Evolutionary conservation across 768 basidiomycete genomes (phyloP).

Genomic region (Amanita polypyramis): DNA sequence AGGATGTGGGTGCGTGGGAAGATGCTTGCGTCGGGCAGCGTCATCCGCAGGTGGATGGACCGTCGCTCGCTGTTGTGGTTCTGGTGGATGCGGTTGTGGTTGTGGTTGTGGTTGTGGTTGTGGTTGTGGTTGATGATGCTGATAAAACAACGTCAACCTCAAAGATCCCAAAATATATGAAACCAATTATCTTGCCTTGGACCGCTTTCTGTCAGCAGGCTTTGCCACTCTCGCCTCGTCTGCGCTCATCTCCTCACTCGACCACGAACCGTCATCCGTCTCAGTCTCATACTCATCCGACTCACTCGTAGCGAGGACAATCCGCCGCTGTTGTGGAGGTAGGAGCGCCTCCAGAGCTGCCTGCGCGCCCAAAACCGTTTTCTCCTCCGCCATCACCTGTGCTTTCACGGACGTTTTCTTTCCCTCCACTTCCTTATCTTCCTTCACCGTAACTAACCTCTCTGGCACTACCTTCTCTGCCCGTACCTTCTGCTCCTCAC

Average conservation of each 20-base stretch:
- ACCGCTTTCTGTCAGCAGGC: neutral
- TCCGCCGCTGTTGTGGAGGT: constrained; percentile 26
- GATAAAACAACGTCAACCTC: neutral
- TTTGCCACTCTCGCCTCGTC: constrained; percentile 12
- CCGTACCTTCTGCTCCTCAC: neutral
- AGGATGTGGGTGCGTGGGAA: constrained; percentile 11
- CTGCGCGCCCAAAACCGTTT: constrained; percentile 6
- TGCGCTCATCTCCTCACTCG: constrained; percentile 42
- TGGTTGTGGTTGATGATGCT: constrained; percentile 9
- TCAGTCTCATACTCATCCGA: constrained; percentile 40
- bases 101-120: constrained; percentile 9
- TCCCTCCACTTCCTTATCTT: constrained; percentile 7
- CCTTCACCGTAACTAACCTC: no score
- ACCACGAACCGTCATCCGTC: constrained; percentile 40
- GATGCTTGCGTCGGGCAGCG: constrained; percentile 15
- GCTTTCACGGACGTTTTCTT: neutral
- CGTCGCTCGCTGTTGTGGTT: constrained; percentile 12
- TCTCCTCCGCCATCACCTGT: constrained; percentile 3
- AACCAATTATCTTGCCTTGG: constrained; percentile 1
- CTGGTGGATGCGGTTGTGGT: constrained; percentile 7
- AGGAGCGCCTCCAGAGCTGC: constrained; percentile 19
- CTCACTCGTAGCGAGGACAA: constrained; percentile 45
- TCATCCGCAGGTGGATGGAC: constrained; percentile 1
- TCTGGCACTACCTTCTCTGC: neutral
- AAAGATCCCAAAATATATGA: neutral